phyloP scores from a whole-genome alignment of 2,329 filamentous ascomycete genomes.

The Curvularia sp. region DNA sequence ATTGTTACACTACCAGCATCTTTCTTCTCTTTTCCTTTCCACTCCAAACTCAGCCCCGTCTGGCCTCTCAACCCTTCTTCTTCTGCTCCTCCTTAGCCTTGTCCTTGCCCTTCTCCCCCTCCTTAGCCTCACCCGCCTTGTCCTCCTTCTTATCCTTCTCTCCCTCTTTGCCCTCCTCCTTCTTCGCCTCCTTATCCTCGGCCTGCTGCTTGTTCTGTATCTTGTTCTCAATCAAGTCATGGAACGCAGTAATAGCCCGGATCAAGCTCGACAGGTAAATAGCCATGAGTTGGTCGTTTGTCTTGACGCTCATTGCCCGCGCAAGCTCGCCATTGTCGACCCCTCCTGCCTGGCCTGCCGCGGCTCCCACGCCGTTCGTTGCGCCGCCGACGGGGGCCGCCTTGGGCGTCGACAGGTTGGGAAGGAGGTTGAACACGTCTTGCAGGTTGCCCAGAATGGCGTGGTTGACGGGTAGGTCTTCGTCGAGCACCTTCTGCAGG shows the following conservation, averaged over 20 bases:
- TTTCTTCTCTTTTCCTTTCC: constrained; percentile 16
- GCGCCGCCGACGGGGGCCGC: constrained; percentile 60
- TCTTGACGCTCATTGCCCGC: constrained; percentile 98
- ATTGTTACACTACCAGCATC: constrained; percentile 30
- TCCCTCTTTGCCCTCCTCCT: constrained; percentile 66
- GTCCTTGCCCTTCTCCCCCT: constrained; percentile 63
- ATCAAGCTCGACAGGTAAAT: constrained; percentile 98
- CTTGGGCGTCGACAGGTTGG: constrained; percentile 87
- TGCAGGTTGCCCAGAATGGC: constrained; percentile 98
- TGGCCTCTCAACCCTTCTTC: constrained; percentile 62
- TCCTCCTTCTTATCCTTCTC: constrained; percentile 68
- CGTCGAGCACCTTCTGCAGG: constrained; percentile 92
- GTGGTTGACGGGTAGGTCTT: constrained; percentile 93
- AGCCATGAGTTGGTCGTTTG: constrained; percentile 97
- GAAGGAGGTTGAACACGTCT: constrained; percentile 97
- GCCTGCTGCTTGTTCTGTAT: constrained; percentile 98
- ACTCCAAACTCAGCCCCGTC: too few relatives aligned
- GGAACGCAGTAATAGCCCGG: constrained; percentile 96
- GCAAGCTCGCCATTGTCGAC: constrained; percentile 82
- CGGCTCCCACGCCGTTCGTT: constrained; percentile 58
- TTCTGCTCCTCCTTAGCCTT: constrained; percentile 65
- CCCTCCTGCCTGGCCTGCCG: constrained; percentile 53
- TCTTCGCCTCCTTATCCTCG: constrained; percentile 86
- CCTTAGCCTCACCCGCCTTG: constrained; percentile 56
- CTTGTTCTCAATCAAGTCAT: constrained; percentile 99